These are phyloP conservation scores for Aspergillus awamori DNA, from an alignment of 2,329 filamentous ascomycete species.

Conservation along the genomic window DNA sequence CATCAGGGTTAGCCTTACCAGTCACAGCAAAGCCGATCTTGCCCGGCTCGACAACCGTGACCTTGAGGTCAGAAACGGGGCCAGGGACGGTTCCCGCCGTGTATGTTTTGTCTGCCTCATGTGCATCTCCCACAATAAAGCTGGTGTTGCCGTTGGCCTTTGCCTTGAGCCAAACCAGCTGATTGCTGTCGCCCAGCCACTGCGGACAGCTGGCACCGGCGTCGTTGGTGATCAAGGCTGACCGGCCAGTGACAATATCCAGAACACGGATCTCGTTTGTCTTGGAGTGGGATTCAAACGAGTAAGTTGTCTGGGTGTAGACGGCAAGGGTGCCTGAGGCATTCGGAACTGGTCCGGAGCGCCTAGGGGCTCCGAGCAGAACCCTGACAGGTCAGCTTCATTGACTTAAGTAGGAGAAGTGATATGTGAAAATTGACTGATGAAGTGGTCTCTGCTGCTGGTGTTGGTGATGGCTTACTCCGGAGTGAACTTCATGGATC, in stretches of 20 bases:
- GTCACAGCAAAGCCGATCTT: conserved; percentile 51
- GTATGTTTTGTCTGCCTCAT: conserved; percentile 45
- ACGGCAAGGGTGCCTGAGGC: conserved; percentile 50
- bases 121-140: conserved; percentile 48
- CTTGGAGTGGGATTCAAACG: conserved; percentile 52
- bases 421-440: neutral
- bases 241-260: conserved; percentile 46
- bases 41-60: conserved; percentile 45
- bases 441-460: neutral
- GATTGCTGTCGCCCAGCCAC: conserved; percentile 49
- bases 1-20: conserved; percentile 52
- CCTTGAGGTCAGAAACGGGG: conserved; percentile 50
- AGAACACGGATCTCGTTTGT: conserved; percentile 51
- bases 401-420: neutral
- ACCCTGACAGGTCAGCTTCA: conserved; percentile 36
- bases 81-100: conserved; percentile 51
- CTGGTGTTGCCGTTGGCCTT: conserved; percentile 51
- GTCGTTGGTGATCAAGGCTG: conserved; percentile 48
- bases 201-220: conserved; percentile 48
- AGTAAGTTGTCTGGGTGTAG: conserved; percentile 54
- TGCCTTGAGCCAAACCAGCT: conserved; percentile 51
- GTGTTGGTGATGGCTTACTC: conserved; percentile 35
- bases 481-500: conserved; percentile 46
- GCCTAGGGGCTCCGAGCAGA: conserved; percentile 50
- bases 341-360: conserved; percentile 50